A percentile compares a stretch with the other conserved stretches of the same genome.
These are phyloP conservation scores for Odontarrhena argentea DNA, from an alignment of 345 rosid species.

Conservation along the genomic window DNA sequence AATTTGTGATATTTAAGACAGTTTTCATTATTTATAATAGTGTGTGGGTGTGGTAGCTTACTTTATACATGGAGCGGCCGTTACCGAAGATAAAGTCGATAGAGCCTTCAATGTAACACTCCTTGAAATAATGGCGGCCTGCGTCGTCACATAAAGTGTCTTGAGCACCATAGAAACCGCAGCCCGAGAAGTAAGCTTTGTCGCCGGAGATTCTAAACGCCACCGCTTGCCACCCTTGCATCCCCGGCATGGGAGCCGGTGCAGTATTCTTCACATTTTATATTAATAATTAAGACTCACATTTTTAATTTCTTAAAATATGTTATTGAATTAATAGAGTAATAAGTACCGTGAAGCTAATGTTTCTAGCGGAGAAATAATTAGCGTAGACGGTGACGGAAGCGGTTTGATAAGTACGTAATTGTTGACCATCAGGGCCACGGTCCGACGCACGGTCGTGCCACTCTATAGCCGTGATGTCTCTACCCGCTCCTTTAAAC, in stretches of 20 bases:
- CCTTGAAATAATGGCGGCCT: slow-evolving; percentile 90
- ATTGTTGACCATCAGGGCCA: slow-evolving; percentile 78
- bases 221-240: slow-evolving; percentile 96
- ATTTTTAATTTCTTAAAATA: too few relatives aligned
- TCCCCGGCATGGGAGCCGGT: slow-evolving; percentile 91
- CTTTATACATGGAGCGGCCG: slow-evolving; percentile 92
- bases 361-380: slow-evolving; percentile 83
- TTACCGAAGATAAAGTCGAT: slow-evolving; percentile 96
- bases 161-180: slow-evolving; percentile 94
- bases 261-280: slow-evolving; percentile 67
- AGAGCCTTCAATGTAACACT: slow-evolving; percentile 90
- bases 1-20: too few relatives aligned
- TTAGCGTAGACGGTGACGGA: slow-evolving; percentile 86
- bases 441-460: slow-evolving; percentile 93
- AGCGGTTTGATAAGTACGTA: slow-evolving; percentile 90
- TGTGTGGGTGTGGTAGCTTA: slow-evolving; percentile 35
- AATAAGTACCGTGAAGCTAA: slow-evolving; percentile 77
- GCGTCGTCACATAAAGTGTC: slow-evolving; percentile 95
- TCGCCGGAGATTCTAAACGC: slow-evolving; percentile 92
- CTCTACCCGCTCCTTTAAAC: slow-evolving; percentile 85
- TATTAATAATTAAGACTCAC: neutral
- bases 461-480: slow-evolving; percentile 86
- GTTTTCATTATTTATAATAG: too few relatives aligned
- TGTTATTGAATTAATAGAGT: too few relatives aligned
- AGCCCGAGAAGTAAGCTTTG: slow-evolving; percentile 84